Percentiles rank a stretch among this genome's conserved stretches.
Conservation (phyloP, 1,284 basidiomycete species). For the Mycena citricolor region DNA sequence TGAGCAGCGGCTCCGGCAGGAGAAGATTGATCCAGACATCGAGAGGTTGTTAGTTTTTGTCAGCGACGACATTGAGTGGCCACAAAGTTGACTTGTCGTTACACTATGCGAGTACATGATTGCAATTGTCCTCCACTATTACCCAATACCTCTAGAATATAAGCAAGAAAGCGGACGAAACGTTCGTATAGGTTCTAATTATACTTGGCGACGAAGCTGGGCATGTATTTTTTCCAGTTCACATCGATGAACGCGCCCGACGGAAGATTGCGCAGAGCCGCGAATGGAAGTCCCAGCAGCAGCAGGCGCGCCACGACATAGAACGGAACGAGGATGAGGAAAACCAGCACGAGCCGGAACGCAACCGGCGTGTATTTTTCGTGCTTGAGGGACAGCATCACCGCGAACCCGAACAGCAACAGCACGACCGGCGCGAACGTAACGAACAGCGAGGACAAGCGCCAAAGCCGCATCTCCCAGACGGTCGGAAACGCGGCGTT, state of each 20-base stretch:
- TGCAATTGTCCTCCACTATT: too few relatives aligned
- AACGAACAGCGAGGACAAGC: slow-evolving; percentile 11
- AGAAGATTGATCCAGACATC: too few relatives aligned
- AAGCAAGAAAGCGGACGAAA: too few relatives aligned
- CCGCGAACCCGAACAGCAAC: background rate
- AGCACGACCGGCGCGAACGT: slow-evolving; percentile 10
- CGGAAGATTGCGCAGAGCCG: background rate
- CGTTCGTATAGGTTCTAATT: too few relatives aligned
- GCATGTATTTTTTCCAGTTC: slow-evolving; percentile 8
- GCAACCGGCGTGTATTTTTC: background rate
- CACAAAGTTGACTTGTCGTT: too few relatives aligned
- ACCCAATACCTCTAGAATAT: too few relatives aligned
- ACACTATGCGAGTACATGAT: too few relatives aligned
- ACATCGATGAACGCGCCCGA: slow-evolving; percentile 4
- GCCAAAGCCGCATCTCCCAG: slow-evolving; percentile 23
- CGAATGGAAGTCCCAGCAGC: slow-evolving; percentile 7
- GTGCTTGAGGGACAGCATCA: background rate
- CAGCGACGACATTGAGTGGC: too few relatives aligned
- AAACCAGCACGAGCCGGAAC: background rate
- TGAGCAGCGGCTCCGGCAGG: too few relatives aligned
- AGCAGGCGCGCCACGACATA: slow-evolving; percentile 6
- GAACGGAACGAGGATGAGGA: background rate
- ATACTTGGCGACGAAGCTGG: too few relatives aligned
- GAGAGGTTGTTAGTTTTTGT: too few relatives aligned
- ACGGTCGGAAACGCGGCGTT: slow-evolving; percentile 17